These are phyloP conservation scores for Metschnikowia lochheadii DNA, from an alignment of 805 yeast species.

Conservation along the genomic window DNA sequence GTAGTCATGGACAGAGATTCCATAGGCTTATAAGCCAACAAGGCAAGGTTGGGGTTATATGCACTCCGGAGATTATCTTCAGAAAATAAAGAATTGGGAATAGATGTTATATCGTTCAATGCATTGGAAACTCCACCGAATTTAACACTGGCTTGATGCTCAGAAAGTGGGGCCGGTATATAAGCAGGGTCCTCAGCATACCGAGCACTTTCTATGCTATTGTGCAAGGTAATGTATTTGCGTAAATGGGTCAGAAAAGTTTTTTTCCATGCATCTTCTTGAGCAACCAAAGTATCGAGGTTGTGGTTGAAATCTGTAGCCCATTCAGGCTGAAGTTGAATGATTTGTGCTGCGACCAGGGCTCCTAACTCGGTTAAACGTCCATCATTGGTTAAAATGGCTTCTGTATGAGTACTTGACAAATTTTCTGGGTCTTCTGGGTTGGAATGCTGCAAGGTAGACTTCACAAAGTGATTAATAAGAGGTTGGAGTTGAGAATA, in stretches of 20 bases:
- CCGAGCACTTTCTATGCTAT: conserved; percentile 27
- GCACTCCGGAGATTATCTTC: too few relatives aligned
- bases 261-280: conserved; percentile 31
- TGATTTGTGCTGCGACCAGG: conserved; percentile 25
- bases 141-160: conserved; percentile 35
- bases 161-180: conserved; percentile 30
- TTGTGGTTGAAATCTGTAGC: conserved; percentile 27
- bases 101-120: neutral
- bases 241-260: conserved; percentile 28
- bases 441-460: neutral
- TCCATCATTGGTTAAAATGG: conserved; percentile 29
- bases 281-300: conserved; percentile 20
- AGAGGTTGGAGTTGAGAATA: conserved; percentile 23
- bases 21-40: too few relatives aligned
- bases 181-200: conserved; percentile 23
- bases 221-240: conserved; percentile 25
- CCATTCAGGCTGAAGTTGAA: conserved; percentile 34
- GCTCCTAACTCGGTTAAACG: conserved; percentile 22
- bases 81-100: too few relatives aligned
- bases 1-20: too few relatives aligned
- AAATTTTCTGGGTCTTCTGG: too few relatives aligned
- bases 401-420: too few relatives aligned
- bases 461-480: conserved; percentile 15
- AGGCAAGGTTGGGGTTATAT: too few relatives aligned
- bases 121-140: conserved; percentile 38